These are phyloP conservation scores for Garcia nutans DNA, from an alignment of 345 rosid species.

Conservation along the genomic window DNA sequence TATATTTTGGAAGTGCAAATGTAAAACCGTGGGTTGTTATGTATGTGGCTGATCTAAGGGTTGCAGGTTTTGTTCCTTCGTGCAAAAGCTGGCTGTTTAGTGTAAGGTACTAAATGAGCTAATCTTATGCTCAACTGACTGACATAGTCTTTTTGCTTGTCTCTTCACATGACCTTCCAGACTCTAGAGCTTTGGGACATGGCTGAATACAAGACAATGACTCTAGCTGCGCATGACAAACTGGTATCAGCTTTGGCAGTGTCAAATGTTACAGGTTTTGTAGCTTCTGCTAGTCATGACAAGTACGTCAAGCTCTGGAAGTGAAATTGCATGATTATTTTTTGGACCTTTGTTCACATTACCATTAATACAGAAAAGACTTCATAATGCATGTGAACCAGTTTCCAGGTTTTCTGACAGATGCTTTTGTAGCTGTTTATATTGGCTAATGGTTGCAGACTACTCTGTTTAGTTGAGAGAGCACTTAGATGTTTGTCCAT, in stretches of 20 bases:
- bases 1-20: neutral
- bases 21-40: neutral
- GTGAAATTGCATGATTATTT: slow-evolving; percentile 17
- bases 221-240: slow-evolving; percentile 40
- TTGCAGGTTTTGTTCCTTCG: neutral
- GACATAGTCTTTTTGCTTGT: neutral
- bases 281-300: slow-evolving; percentile 52
- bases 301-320: slow-evolving; percentile 52
- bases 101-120: neutral
- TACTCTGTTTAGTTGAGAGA: slow-evolving; percentile 6
- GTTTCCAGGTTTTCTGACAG: slow-evolving; percentile 16
- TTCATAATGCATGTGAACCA: neutral
- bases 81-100: neutral
- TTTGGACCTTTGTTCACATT: slow-evolving; percentile 9
- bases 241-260: slow-evolving; percentile 44
- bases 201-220: slow-evolving; percentile 40
- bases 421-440: slow-evolving; percentile 10
- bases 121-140: neutral
- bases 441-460: neutral
- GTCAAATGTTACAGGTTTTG: slow-evolving; percentile 38
- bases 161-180: slow-evolving; percentile 24
- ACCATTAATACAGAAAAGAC: neutral
- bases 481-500: slow-evolving; percentile 8
- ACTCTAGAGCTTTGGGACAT: slow-evolving; percentile 53
- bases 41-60: neutral